Evolutionary conservation across 768 basidiomycete species (phyloP).

Genomic region (Lactarius quietus): DNA sequence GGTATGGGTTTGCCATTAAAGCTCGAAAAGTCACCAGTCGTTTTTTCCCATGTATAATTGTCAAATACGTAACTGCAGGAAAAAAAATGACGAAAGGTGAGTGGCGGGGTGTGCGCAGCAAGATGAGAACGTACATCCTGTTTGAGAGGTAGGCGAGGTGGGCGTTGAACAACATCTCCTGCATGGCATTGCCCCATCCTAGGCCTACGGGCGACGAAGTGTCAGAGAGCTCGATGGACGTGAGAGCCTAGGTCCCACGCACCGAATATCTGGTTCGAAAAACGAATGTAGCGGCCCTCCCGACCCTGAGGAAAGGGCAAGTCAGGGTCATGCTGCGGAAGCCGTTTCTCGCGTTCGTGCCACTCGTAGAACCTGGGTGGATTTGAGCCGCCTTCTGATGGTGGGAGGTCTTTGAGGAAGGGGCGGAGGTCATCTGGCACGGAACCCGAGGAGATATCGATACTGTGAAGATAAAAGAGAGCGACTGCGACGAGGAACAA

Average conservation of each 20-base stretch:
- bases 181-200: conserved; percentile 63
- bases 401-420: not conserved
- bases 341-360: conserved; percentile 9
- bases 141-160: conserved; percentile 46
- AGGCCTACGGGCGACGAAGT: conserved; percentile 33
- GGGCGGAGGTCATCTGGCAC: not conserved
- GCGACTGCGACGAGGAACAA: not conserved
- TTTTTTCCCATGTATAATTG: conserved; percentile 53
- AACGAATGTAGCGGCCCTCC: conserved; percentile 21
- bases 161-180: conserved; percentile 53
- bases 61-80: conserved; percentile 46
- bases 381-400: not conserved
- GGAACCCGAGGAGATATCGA: no score
- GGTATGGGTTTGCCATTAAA: no score
- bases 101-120: not conserved
- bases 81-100: no score
- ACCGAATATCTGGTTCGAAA: conserved; percentile 20
- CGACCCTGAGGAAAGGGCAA: conserved; percentile 21
- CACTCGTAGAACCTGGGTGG: conserved; percentile 21
- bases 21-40: conserved; percentile 36
- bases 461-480: not conserved
- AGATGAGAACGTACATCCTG: conserved; percentile 42
- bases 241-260: not conserved
- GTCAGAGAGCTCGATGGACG: not conserved
- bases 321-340: conserved; percentile 20